Percentiles rank a stretch among this genome's conserved stretches.
Evolutionary conservation across 495 filamentous ascomycete species (phyloP).

Genomic region (Penicillium fimorum): DNA sequence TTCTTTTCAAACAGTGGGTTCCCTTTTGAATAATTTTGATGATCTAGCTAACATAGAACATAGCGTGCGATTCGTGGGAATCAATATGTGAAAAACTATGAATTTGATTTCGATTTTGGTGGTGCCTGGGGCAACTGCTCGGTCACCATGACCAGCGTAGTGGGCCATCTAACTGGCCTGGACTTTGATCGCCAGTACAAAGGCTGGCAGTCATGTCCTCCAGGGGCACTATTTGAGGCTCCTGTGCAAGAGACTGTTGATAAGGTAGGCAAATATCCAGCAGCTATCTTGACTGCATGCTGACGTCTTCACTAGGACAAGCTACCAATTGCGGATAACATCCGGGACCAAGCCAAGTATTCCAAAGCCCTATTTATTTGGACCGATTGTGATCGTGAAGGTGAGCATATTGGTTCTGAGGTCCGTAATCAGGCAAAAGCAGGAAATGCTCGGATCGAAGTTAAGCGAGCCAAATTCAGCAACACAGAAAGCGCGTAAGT

Average conservation of each 20-base stretch:
- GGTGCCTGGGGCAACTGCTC: slow-evolving; percentile 74
- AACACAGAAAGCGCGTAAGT: slow-evolving; percentile 90
- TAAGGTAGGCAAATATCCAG: slow-evolving; percentile 45
- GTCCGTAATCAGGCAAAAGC: slow-evolving; percentile 76
- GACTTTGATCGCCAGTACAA: slow-evolving; percentile 71
- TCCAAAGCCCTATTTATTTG: slow-evolving; percentile 81
- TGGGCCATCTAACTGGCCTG: slow-evolving; percentile 73
- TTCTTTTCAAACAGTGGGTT: slow-evolving; percentile 63
- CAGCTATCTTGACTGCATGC: not conserved
- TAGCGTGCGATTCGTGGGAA: slow-evolving; percentile 60
- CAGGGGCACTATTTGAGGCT: slow-evolving; percentile 78
- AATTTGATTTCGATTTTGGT: slow-evolving; percentile 84
- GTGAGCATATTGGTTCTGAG: slow-evolving; percentile 94
- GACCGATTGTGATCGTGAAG: slow-evolving; percentile 98
- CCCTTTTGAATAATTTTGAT: slow-evolving; percentile 17
- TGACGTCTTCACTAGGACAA: slow-evolving; percentile 59
- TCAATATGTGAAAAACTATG: slow-evolving; percentile 88
- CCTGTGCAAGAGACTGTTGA: slow-evolving; percentile 65
- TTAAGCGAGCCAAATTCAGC: slow-evolving; percentile 87
- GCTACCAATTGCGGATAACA: slow-evolving; percentile 78
- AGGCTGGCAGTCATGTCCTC: slow-evolving; percentile 77
- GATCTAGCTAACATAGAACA: slow-evolving; percentile 27
- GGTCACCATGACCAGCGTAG: slow-evolving; percentile 90
- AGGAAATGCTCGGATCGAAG: slow-evolving; percentile 69
- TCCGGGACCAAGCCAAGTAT: slow-evolving; percentile 69